A percentile compares a stretch with the other conserved stretches of the same genome.
phyloP scores from a whole-genome alignment of 2,329 filamentous ascomycete genomes.

The Fusarium sterilihyphosum region DNA sequence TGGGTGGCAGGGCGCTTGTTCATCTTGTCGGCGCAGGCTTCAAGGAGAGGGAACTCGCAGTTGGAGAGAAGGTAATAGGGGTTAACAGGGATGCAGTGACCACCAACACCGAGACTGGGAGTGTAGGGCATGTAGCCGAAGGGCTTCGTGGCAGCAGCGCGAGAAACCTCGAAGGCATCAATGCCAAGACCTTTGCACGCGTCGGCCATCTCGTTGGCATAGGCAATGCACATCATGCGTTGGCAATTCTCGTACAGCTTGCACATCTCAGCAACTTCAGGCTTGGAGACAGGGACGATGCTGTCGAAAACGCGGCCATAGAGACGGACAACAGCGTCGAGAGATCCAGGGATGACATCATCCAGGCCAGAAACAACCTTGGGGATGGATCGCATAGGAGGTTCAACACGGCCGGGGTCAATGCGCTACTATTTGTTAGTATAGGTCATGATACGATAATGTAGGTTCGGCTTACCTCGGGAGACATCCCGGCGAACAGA shows the following conservation, averaged over 20 bases:
- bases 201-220: slow-evolving; percentile 65
- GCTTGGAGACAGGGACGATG: slow-evolving; percentile 58
- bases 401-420: slow-evolving; percentile 58
- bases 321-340: slow-evolving; percentile 53
- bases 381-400: slow-evolving; percentile 56
- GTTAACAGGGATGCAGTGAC: slow-evolving; percentile 66
- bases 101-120: slow-evolving; percentile 61
- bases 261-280: slow-evolving; percentile 66
- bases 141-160: slow-evolving; percentile 59
- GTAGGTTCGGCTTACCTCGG: slow-evolving; percentile 41
- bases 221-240: slow-evolving; percentile 63
- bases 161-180: slow-evolving; percentile 59
- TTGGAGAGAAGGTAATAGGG: slow-evolving; percentile 62
- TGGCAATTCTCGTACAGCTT: slow-evolving; percentile 68
- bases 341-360: slow-evolving; percentile 55
- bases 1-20: slow-evolving; percentile 48
- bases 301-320: slow-evolving; percentile 58
- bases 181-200: slow-evolving; percentile 57
- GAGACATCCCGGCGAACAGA: slow-evolving; percentile 60
- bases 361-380: slow-evolving; percentile 64
- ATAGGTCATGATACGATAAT: accelerated
- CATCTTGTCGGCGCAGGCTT: slow-evolving; percentile 55
- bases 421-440: slow-evolving; percentile 50
- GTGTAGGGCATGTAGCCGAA: slow-evolving; percentile 61
- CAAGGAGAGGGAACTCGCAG: slow-evolving; percentile 57